A percentile compares a stretch with the other conserved stretches of the same genome.
Evolutionary conservation across 2,329 filamentous ascomycete genomes (phyloP).

Genomic region (Pseudogymnoascus sp.): DNA sequence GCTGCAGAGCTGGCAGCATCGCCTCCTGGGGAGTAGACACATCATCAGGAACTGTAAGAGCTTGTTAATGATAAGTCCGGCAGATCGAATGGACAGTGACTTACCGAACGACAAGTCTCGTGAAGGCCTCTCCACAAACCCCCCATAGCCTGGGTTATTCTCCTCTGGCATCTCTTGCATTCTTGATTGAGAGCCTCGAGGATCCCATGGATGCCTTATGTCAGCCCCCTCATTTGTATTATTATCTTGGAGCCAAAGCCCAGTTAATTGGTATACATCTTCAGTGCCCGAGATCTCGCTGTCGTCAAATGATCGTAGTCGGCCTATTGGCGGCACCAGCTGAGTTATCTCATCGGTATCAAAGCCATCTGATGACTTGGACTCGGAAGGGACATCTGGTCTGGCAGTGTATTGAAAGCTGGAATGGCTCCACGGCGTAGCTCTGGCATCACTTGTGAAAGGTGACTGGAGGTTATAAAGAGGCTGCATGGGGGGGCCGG

Average conservation of each 20-base stretch:
- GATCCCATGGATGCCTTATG: not conserved
- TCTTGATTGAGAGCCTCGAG: not conserved
- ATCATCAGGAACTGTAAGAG: constrained; percentile 21
- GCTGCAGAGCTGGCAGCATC: constrained; percentile 11
- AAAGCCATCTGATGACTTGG: not conserved
- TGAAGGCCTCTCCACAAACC: constrained; percentile 21
- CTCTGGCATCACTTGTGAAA: not conserved
- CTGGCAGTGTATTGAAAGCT: not conserved
- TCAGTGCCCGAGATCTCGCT: not conserved
- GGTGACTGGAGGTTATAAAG: not conserved
- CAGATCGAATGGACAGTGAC: not conserved
- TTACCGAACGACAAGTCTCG: constrained; percentile 11
- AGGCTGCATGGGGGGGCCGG: not conserved
- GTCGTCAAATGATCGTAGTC: not conserved
- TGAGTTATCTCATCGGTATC: not conserved
- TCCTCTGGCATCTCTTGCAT: constrained; percentile 8
- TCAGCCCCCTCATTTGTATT: not conserved
- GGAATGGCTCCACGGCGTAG: not conserved
- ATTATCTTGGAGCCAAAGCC: not conserved
- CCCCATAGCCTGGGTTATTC: constrained; percentile 25
- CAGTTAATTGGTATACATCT: not conserved
- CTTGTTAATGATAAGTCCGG: not conserved
- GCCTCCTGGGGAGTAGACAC: constrained; percentile 22
- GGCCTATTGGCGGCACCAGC: not conserved
- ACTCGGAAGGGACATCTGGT: not conserved